Evolutionary conservation across 306 rosid genomes (phyloP).

Genomic region (Cyclanthera cordifolia): DNA sequence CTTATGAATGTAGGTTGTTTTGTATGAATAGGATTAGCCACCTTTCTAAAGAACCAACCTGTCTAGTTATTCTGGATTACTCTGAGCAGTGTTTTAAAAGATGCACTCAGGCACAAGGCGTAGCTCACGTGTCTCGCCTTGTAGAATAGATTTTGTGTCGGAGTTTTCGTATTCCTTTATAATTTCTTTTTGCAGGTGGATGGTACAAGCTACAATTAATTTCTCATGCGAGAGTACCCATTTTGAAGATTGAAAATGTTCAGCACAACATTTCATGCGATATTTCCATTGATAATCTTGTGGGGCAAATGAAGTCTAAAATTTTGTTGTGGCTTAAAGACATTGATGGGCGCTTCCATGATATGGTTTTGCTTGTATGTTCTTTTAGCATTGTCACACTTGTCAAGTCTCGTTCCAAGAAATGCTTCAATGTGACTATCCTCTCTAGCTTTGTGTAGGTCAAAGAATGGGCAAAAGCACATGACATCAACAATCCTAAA

Average conservation of each 20-base stretch:
- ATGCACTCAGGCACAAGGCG: too few species aligned
- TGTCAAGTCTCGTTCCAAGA: slow-evolving; percentile 12
- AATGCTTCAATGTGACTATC: slow-evolving; percentile 22
- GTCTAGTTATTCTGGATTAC: background rate
- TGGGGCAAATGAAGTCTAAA: slow-evolving; percentile 70
- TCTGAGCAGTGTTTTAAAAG: background rate
- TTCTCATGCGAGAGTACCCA: slow-evolving; percentile 67
- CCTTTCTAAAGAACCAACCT: background rate
- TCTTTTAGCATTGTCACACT: slow-evolving; percentile 18
- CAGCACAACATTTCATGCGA: slow-evolving; percentile 64
- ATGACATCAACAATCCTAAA: slow-evolving; percentile 60
- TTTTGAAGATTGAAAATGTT: slow-evolving; percentile 48
- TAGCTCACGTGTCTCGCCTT: too few species aligned
- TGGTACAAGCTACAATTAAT: slow-evolving; percentile 40
- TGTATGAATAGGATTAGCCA: background rate
- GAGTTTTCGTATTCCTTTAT: background rate
- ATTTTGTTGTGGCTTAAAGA: slow-evolving; percentile 52
- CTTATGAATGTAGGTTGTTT: background rate
- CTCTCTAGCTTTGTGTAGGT: slow-evolving; percentile 53
- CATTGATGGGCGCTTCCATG: slow-evolving; percentile 67
- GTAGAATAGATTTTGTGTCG: background rate
- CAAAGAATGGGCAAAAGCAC: slow-evolving; percentile 93
- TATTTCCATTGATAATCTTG: slow-evolving; percentile 70
- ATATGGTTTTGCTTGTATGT: slow-evolving; percentile 77
- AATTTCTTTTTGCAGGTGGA: slow-evolving; percentile 42